Evolutionary conservation across 768 basidiomycete species (phyloP).

Genomic region (Macrolepiota fuliginosa): DNA sequence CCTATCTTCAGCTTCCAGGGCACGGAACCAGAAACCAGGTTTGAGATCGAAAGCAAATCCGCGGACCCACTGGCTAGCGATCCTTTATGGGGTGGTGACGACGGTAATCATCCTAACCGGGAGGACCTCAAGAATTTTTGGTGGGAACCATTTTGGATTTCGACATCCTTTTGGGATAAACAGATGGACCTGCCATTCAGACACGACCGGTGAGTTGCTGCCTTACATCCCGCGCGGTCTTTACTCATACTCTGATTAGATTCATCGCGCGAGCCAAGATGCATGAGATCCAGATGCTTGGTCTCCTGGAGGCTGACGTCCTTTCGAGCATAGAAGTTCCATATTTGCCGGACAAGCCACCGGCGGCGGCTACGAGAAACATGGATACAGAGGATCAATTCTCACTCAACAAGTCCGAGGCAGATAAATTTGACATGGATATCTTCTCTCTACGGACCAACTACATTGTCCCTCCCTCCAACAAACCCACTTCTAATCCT

Average conservation of each 20-base stretch:
- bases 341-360: constrained; percentile 51
- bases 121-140: constrained; percentile 61
- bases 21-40: constrained; percentile 47
- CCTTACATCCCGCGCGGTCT: background rate
- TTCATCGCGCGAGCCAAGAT: constrained; percentile 95
- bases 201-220: constrained; percentile 55
- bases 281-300: constrained; percentile 96
- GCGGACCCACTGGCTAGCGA: constrained; percentile 66
- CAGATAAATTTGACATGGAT: constrained; percentile 72
- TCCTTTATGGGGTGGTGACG: constrained; percentile 75
- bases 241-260: constrained; percentile 34
- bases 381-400: constrained; percentile 30
- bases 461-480: constrained; percentile 28
- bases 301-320: constrained; percentile 87
- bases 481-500: constrained; percentile 31
- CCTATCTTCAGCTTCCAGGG: constrained; percentile 91
- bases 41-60: constrained; percentile 48
- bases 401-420: constrained; percentile 49
- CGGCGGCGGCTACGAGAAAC: constrained; percentile 21
- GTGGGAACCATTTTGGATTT: constrained; percentile 92
- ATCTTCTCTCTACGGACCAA: constrained; percentile 52
- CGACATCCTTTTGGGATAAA: constrained; percentile 81
- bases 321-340: constrained; percentile 88
- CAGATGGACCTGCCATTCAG: constrained; percentile 85
- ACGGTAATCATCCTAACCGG: constrained; percentile 33